Evolutionary conservation across 202 grass and related monocot genomes (phyloP), one percentile per base, ranked within the genome.

Genomic region (Zizania palustris): DNA sequence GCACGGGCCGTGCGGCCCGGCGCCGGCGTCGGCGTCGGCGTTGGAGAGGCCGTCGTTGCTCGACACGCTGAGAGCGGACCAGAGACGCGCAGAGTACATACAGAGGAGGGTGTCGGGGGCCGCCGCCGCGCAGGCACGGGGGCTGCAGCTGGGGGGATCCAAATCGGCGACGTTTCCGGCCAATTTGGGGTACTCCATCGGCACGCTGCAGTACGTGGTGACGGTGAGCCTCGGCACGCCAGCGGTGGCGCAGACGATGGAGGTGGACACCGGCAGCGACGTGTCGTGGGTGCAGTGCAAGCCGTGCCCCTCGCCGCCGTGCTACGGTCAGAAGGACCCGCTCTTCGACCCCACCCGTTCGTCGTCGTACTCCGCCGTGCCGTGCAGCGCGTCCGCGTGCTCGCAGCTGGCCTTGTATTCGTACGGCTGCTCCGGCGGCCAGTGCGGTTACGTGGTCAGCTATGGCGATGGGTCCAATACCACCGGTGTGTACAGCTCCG

Each of bases 191-290:
- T 69, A 28, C 63, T 46, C 73, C 51, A 78, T 80, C 42, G 72
- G 70, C 44, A 59, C 54, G 16, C 55, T 67, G 11, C 75, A 97
- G 69, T 97, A 93, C 78, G 88, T 93, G 41, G 66, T 93, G 51
- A 83, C 88, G 19, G 65, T 88, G 82, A 92, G 85, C 82, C 81
- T 84, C 2, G 94, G 91, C 86, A 93, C 84, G 21, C 94, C 91
- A 4, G 69, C 41, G 10, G 50, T 82, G 64, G 14, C 61, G 16
- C 83, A 85, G 78, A 83, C 84, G 13, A 9, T 97, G 69, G 36
- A 77, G 42, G 63, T 97, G 63, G 94, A 97, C 74, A 97, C 94
- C 61, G 91, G 91, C 43, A 97, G 91, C 69, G 91, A 93, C 53
- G 53, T 93, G 8, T 89, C 82, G 12, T 97, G 94, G 94, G 78